Percentiles rank a stretch among this genome's conserved stretches.
These are phyloP conservation scores for Alternaria conjuncta DNA, from an alignment of 2,329 filamentous ascomycete genomes.

Conservation along the genomic window DNA sequence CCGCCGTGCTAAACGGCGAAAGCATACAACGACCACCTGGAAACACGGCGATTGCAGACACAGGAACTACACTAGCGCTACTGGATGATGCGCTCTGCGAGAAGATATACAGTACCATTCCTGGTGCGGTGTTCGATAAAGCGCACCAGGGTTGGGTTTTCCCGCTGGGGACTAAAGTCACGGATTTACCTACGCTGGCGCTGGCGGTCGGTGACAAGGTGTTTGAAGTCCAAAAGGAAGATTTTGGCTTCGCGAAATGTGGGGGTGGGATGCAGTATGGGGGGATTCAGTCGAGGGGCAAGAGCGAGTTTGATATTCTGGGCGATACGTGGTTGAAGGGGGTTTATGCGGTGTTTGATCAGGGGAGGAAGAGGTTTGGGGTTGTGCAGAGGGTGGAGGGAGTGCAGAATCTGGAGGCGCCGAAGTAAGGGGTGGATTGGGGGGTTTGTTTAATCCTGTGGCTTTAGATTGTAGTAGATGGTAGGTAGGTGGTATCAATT, in stretches of 20 bases:
- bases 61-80: constrained; percentile 72
- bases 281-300: constrained; percentile 64
- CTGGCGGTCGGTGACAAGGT: constrained; percentile 67
- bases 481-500: neutral
- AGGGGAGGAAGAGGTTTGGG: constrained; percentile 66
- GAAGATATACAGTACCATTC: constrained; percentile 69
- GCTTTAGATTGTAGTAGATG: neutral
- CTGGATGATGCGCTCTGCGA: constrained; percentile 67
- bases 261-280: constrained; percentile 66
- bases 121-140: constrained; percentile 60
- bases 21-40: constrained; percentile 54
- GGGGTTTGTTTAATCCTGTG: neutral
- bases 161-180: constrained; percentile 59
- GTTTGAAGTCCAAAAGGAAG: constrained; percentile 66
- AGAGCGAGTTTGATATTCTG: constrained; percentile 64
- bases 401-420: constrained; percentile 31
- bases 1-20: constrained; percentile 64
- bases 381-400: constrained; percentile 59
- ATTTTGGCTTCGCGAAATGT: constrained; percentile 64
- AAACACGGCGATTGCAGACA: constrained; percentile 74
- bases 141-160: constrained; percentile 69
- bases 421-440: neutral
- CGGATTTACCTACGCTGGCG: constrained; percentile 65
- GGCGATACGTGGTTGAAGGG: constrained; percentile 70
- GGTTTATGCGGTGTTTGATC: constrained; percentile 70